Evolutionary conservation across 192 early-diverging fungal species (phyloP), one percentile per base, ranked within the genome.

Genomic region (Coemansia sp.): DNA sequence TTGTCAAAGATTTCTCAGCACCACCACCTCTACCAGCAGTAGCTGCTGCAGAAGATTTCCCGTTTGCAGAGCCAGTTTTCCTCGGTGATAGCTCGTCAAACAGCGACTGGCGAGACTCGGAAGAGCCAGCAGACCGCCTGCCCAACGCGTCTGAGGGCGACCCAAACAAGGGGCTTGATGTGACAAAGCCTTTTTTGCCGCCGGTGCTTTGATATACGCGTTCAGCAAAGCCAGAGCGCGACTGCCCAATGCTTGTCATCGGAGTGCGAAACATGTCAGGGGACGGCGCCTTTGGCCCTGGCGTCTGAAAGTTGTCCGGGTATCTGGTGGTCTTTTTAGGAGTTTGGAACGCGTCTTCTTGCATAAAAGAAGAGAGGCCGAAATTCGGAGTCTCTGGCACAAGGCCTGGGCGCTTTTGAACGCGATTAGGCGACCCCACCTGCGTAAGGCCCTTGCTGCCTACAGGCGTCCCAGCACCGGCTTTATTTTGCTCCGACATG

Each of bases 171-270:
- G 68, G 22, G 16, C 59, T 56, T 20, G 42, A 7, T 7, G 32
- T 38, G 7, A 40, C 48, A 49, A 38, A 42, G n/a, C 50, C 56
- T 14, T 45, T 57, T 56, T n/a, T 25, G 5, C 57, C 61, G 2
- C 72, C 68, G 11, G 68, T 71, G 72, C 49, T 80, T 34, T 68
- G 72, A 62, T 80, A 75, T 10, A 75, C 73, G 38, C 77, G 77
- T 20, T 80, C 77, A 29, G 72, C 72, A 66, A 80, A 80, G 8
- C 65, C 64, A 6, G 76, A 79, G 25, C 62, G 63, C 12, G 33
- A 16, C 25, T 36, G 28, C 7, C 12, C 57, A 18, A 12, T 32
- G 52, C 60, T 61, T 17, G 55, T 7, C 32, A 17, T 51, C 30
- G 71, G 34, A 2, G 60, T 56, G 4, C 25, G 17, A 34, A 59